phyloP scores from a whole-genome alignment of 2,329 filamentous ascomycete species.

The Lasiodiplodia sp. region DNA sequence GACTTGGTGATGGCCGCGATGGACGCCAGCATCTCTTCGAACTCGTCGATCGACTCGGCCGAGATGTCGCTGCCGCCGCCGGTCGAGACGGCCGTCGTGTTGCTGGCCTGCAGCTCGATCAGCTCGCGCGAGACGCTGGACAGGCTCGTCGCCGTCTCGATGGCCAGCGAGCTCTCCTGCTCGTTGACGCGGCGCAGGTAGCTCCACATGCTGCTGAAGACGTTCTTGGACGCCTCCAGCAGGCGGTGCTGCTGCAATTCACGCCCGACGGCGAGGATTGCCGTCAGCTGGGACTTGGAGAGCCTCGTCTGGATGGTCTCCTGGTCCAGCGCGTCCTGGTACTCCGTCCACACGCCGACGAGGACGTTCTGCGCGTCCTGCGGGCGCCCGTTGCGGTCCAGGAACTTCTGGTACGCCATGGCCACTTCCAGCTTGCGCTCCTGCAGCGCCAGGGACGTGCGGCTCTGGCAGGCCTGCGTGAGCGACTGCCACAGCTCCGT shows the following conservation, averaged over 20 bases:
- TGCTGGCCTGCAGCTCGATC: neutral
- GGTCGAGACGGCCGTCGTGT: neutral
- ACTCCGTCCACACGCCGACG: conserved; percentile 14
- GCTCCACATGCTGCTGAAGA: conserved; percentile 54
- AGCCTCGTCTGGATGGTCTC: neutral
- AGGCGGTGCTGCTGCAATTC: neutral
- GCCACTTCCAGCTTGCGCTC: conserved; percentile 18
- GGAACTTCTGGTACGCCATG: conserved; percentile 1
- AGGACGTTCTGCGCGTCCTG: conserved; percentile 11
- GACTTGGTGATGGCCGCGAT: conserved; percentile 32
- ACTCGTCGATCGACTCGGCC: neutral
- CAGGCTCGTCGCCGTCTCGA: conserved; percentile 36
- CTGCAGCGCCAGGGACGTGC: neutral
- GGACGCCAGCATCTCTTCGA: conserved; percentile 36
- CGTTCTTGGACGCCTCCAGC: neutral
- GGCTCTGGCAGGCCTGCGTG: neutral
- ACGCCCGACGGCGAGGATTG: conserved; percentile 38
- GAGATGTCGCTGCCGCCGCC: neutral
- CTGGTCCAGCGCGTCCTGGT: neutral
- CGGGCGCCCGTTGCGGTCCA: neutral
- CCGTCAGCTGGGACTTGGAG: neutral
- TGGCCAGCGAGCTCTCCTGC: conserved; percentile 35
- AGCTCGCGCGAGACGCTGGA: conserved; percentile 10
- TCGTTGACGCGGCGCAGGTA: conserved; percentile 42
- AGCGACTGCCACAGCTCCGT: conserved; percentile 28